A percentile compares a stretch with the other conserved stretches of the same genome.
Evolutionary conservation across 1,284 basidiomycete species (phyloP).

Genomic region (Peniophora sp.): DNA sequence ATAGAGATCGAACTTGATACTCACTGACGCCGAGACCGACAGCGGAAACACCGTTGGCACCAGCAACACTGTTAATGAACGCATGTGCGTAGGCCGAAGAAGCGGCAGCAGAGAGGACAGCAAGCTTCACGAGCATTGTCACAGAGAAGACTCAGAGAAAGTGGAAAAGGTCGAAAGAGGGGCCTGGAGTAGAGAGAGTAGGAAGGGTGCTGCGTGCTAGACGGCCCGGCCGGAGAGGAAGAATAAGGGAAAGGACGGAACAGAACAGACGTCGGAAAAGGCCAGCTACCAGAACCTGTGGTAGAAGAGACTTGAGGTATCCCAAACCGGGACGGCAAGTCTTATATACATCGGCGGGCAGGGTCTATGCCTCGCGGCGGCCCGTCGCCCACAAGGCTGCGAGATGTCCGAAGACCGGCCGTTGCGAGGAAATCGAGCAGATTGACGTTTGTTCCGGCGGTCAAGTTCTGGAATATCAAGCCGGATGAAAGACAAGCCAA

Average conservation of each 20-base stretch:
- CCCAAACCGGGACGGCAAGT: neutral
- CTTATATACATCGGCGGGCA: too few relatives aligned
- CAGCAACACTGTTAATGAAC: constrained; percentile 1
- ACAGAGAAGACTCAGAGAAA: neutral
- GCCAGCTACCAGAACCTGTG: constrained; percentile 4
- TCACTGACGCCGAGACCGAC: constrained; percentile 2
- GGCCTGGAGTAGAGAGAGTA: neutral
- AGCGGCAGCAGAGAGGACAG: constrained; percentile 1
- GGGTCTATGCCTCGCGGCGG: too few relatives aligned
- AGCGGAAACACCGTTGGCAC: constrained; percentile 1
- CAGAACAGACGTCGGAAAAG: neutral
- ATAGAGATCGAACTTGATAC: neutral
- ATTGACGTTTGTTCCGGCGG: too few relatives aligned
- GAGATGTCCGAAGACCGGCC: too few relatives aligned
- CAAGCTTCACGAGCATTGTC: constrained; percentile 1
- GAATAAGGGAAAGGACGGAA: neutral
- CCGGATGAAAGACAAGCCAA: too few relatives aligned
- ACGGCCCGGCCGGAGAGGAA: constrained; percentile 2
- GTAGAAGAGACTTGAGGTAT: neutral
- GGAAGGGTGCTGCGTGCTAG: neutral
- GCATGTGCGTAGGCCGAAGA: constrained; percentile 4
- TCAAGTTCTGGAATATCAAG: too few relatives aligned
- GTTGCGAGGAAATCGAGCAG: too few relatives aligned
- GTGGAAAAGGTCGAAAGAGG: neutral
- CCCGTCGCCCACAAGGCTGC: too few relatives aligned